phyloP scores from a whole-genome alignment of 139 green algal species.

The Pycnococcus provasolii region DNA sequence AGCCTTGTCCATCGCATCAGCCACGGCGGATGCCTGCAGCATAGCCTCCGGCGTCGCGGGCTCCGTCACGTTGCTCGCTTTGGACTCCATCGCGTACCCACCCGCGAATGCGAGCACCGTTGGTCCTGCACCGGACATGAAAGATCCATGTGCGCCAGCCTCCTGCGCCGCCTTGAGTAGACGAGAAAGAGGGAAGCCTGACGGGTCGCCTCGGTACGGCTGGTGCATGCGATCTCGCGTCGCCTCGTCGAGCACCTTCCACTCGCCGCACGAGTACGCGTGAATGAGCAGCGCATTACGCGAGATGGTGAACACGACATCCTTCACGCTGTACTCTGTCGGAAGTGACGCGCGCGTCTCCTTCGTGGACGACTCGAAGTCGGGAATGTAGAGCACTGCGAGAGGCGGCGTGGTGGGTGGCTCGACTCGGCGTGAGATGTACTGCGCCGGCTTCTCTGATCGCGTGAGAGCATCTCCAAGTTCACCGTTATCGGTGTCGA shows the following conservation, averaged over 20 bases:
- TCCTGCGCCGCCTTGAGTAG: conserved; percentile 6
- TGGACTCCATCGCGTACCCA: conserved; percentile 3
- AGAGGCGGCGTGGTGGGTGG: neutral
- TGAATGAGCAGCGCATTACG: conserved; percentile 13
- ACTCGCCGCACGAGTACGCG: conserved; percentile 10
- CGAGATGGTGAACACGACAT: conserved; percentile 20
- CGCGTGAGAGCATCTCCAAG: too few species aligned
- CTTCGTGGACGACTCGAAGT: conserved; percentile 12
- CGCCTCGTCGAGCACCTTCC: conserved; percentile 3
- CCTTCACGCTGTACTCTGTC: neutral
- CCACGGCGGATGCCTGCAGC: neutral
- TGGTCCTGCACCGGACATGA: conserved; percentile 17
- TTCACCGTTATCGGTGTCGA: conserved; percentile 1
- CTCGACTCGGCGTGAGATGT: conserved; percentile 3
- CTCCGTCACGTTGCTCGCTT: conserved; percentile 2
- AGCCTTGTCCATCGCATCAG: too few species aligned
- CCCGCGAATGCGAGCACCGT: conserved; percentile 19
- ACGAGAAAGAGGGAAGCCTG: neutral
- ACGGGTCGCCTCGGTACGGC: neutral
- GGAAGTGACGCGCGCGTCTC: conserved; percentile 18
- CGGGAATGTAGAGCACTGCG: conserved; percentile 10
- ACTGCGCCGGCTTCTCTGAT: conserved; percentile 2
- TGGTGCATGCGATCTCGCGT: conserved; percentile 17
- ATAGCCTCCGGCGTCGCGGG: conserved; percentile 14
- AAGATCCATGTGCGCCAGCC: conserved; percentile 4